phyloP scores from a whole-genome alignment of 345 rosid genomes.

The Eucalyptus globulus region DNA sequence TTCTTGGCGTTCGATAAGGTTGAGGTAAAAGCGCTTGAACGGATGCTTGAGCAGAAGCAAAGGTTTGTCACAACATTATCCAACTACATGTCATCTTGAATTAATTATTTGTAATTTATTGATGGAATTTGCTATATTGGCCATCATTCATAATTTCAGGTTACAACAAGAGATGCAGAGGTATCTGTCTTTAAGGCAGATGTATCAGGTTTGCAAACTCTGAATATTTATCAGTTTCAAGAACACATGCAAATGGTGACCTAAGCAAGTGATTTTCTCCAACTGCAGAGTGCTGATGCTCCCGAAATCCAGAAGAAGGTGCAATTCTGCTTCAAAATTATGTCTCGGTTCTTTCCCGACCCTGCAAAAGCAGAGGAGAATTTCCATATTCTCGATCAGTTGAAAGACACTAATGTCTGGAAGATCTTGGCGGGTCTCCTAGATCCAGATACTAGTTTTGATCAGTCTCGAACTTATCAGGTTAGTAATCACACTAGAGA shows the following conservation, averaged over 20 bases:
- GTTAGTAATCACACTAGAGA: slow-evolving; percentile 23
- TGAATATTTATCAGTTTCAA: not conserved
- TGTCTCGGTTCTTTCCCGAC: slow-evolving; percentile 91
- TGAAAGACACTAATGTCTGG: slow-evolving; percentile 94
- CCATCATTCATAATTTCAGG: slow-evolving; percentile 38
- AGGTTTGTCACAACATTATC: slow-evolving; percentile 31
- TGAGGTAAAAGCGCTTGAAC: slow-evolving; percentile 85
- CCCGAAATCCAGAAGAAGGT: slow-evolving; percentile 83
- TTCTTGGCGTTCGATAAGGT: slow-evolving; percentile 75
- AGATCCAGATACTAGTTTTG: slow-evolving; percentile 61
- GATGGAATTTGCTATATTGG: not conserved
- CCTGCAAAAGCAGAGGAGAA: slow-evolving; percentile 76
- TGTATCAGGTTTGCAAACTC: slow-evolving; percentile 52
- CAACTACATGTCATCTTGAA: not conserved
- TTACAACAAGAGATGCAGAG: slow-evolving; percentile 96
- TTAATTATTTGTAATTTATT: not conserved
- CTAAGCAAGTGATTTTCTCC: not conserved
- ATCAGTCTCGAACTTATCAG: slow-evolving; percentile 47
- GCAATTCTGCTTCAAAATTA: slow-evolving; percentile 60
- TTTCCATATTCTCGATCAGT: slow-evolving; percentile 83
- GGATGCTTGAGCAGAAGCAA: slow-evolving; percentile 89
- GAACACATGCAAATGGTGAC: not conserved
- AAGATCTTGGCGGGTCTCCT: slow-evolving; percentile 59
- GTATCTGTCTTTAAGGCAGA: slow-evolving; percentile 71
- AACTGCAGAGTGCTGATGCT: slow-evolving; percentile 62